Conservation (phyloP, 306 rosid species). For the Dicorynia guianensis region DNA sequence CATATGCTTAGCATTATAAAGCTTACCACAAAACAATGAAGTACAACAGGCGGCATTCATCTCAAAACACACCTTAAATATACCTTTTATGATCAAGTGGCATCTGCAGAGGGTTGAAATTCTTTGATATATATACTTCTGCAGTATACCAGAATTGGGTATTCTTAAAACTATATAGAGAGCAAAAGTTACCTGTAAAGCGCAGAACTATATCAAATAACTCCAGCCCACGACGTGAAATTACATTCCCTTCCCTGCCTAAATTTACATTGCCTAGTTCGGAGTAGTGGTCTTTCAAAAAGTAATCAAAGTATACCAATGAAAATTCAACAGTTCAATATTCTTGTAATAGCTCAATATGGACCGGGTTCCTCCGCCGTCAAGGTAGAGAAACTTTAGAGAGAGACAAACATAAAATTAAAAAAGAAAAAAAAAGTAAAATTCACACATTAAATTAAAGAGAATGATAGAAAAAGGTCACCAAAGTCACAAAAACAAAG, state of each 20-base stretch:
- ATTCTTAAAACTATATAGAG: background rate
- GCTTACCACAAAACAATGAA: background rate
- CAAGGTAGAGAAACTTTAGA: too few relatives aligned
- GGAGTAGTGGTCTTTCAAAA: background rate
- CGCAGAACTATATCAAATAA: background rate
- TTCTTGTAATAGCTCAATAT: background rate
- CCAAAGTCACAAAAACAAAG: too few relatives aligned
- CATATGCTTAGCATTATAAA: background rate
- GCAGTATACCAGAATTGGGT: slow-evolving; percentile 4
- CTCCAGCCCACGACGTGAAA: background rate
- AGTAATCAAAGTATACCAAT: background rate
- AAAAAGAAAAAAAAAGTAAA: too few relatives aligned
- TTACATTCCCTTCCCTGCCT: background rate
- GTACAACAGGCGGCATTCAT: background rate
- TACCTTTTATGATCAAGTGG: background rate
- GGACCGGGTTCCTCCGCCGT: too few relatives aligned
- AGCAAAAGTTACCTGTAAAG: slow-evolving; percentile 1
- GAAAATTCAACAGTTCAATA: slow-evolving; percentile 7
- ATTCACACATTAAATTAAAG: too few relatives aligned
- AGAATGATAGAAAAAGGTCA: too few relatives aligned
- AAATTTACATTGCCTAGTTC: background rate
- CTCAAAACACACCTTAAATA: slow-evolving; percentile 21
- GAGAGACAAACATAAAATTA: too few relatives aligned
- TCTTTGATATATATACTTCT: slow-evolving; percentile 16
- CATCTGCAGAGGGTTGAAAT: background rate